These are phyloP conservation scores for Magnaporthiopsis rhizophila DNA, from an alignment of 2,329 filamentous ascomycete genomes.

Conservation along the genomic window DNA sequence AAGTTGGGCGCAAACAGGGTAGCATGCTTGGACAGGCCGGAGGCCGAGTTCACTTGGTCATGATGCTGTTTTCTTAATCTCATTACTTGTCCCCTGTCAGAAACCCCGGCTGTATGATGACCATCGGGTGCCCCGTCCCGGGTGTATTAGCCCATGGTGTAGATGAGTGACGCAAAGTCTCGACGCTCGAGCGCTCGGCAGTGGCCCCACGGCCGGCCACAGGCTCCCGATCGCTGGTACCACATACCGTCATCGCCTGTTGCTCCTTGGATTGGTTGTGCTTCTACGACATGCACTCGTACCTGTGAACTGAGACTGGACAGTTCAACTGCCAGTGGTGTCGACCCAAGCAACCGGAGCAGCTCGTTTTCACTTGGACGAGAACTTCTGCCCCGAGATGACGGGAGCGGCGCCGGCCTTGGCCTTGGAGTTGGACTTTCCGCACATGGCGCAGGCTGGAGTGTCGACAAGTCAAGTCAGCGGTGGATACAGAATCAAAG, in stretches of 20 bases:
- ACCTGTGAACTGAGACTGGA: not conserved
- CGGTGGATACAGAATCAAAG: conserved; percentile 9
- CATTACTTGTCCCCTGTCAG: no score
- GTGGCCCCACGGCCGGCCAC: not conserved
- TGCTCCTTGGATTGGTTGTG: not conserved
- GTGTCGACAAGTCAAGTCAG: not conserved
- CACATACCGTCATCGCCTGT: no score
- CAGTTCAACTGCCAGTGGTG: not conserved
- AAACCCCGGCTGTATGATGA: no score
- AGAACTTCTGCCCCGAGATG: conserved; percentile 54
- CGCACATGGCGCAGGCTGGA: conserved; percentile 55
- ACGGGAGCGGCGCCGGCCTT: conserved; percentile 39
- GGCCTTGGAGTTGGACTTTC: conserved; percentile 46
- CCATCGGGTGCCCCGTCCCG: no score
- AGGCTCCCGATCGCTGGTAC: not conserved
- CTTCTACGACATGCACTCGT: not conserved
- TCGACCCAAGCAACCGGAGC: not conserved
- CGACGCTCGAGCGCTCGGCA: not conserved
- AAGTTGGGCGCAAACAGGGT: no score
- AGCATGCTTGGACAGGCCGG: no score
- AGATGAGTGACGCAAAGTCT: no score
- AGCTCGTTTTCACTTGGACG: conserved; percentile 41
- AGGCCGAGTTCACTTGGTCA: no score
- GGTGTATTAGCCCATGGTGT: no score
- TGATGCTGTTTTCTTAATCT: no score